Evolutionary conservation across 2,329 filamentous ascomycete species (phyloP).

Genomic region (Emergomyces orientalis): DNA sequence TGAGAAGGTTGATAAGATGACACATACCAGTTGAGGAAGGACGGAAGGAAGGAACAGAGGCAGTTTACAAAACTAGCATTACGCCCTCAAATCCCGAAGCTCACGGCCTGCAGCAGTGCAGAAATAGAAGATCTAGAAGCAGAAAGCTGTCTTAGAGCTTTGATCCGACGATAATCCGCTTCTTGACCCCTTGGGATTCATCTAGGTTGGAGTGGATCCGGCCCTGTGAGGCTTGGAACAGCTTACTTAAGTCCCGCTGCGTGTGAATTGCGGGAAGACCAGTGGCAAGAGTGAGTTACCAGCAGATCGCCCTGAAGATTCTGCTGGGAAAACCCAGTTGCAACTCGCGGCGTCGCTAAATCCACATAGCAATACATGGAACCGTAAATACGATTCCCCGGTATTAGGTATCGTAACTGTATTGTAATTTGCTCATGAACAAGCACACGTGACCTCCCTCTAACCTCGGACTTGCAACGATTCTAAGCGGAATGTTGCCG

Average conservation of each 20-base stretch:
- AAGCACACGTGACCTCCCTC: background rate
- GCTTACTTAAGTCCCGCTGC: background rate
- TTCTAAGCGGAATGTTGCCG: background rate
- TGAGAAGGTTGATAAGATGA: background rate
- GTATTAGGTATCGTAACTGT: background rate
- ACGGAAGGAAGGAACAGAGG: background rate
- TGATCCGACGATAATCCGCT: background rate
- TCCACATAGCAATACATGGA: background rate
- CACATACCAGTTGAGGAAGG: background rate
- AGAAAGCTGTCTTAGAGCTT: background rate
- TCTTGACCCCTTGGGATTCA: background rate
- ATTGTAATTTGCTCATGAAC: background rate
- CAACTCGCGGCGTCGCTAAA: background rate
- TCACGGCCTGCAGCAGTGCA: background rate
- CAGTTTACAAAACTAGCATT: background rate
- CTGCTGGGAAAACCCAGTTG: background rate
- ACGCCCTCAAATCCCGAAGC: background rate
- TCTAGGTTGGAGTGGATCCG: background rate
- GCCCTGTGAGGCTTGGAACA: background rate
- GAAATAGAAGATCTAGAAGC: background rate
- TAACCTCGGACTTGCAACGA: conserved; percentile 2
- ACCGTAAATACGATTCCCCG: background rate
- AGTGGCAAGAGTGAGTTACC: background rate
- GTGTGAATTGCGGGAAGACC: background rate
- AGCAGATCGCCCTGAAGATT: background rate